Base-by-base conservation (phyloP, 1,139 yeast genomes). In the Suhomyces terraborum region DNA sequence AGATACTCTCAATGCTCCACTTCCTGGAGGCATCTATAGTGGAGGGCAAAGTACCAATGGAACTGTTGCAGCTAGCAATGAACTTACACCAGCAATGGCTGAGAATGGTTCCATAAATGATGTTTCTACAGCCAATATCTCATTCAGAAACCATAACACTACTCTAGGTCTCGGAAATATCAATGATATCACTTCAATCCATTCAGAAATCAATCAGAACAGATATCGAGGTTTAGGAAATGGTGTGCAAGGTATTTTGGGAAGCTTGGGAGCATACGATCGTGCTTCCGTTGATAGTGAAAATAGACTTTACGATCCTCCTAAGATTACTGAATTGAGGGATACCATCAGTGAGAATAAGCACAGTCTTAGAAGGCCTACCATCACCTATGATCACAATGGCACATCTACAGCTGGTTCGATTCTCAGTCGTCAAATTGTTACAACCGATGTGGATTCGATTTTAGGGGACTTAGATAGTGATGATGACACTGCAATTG, bases 321-420 rank as follows among this genome's bases (percentile, higher is more conserved):
- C 79, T 8, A 66, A 67, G 47, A 77, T 75, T 2, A 58, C 71
- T n/a, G 79, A 76, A 45, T 62, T 76, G 46, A 69, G 72, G 47
- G 74, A 67, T 35, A 64, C 62, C n/a, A 56, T 72, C 47, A 49
- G 57, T 25, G 68, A 59, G 22, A 41, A 42, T 23, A 45, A 27
- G 38, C 19, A 42, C 10, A 14, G 38, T 2, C 24, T 41, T 17
- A 41, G 35, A 26, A 50, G 45, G 21, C 48, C 52, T 3, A 34
- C 38, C 13, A 35, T 34, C 18, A 36, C 21, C 20, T 36, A 42
- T 29, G 44, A 47, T 10, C 32, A 51, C 9, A 41, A 45, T 12
- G 29, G 48, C 10, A 39, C 48, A 3, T 41, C 51, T 3, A 49
- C 59, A 1, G 63, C 64, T 8, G 62, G 63, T 1, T 62, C 72